These are phyloP conservation scores for Fusarium equiseti DNA, from an alignment of 2,329 filamentous ascomycete genomes.

Conservation along the genomic window DNA sequence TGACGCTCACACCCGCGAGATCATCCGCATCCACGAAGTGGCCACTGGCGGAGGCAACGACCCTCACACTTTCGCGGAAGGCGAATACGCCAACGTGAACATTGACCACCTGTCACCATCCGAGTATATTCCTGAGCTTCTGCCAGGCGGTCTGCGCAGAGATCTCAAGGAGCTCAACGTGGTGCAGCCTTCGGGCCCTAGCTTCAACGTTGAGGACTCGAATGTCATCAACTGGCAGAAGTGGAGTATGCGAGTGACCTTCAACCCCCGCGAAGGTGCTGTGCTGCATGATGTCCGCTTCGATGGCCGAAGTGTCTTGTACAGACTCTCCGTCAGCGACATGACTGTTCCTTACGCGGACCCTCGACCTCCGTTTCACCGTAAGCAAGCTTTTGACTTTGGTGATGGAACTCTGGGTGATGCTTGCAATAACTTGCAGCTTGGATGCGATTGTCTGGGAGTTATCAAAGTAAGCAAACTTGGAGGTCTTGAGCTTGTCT, in stretches of 20 bases:
- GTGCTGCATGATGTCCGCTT: slow-evolving; percentile 77
- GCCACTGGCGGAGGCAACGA: slow-evolving; percentile 52
- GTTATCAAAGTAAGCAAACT: slow-evolving; percentile 59
- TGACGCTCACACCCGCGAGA: slow-evolving; percentile 47
- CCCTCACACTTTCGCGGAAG: slow-evolving; percentile 27
- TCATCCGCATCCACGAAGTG: slow-evolving; percentile 52
- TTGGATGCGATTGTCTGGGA: slow-evolving; percentile 77
- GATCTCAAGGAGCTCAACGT: slow-evolving; percentile 71
- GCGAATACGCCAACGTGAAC: slow-evolving; percentile 45
- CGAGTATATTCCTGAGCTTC: slow-evolving; percentile 59
- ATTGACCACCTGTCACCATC: slow-evolving; percentile 45
- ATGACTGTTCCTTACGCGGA: slow-evolving; percentile 78
- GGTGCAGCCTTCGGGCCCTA: slow-evolving; percentile 54
- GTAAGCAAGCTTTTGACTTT: slow-evolving; percentile 78
- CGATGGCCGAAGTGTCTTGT: slow-evolving; percentile 72
- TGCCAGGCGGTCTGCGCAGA: slow-evolving; percentile 56
- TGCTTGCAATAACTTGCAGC: slow-evolving; percentile 73
- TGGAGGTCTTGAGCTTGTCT: fast-evolving
- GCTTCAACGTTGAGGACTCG: slow-evolving; percentile 57
- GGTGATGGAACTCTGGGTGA: slow-evolving; percentile 75
- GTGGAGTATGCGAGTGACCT: slow-evolving; percentile 76
- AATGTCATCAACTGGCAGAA: slow-evolving; percentile 69
- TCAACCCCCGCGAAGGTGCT: slow-evolving; percentile 77
- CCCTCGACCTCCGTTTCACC: slow-evolving; percentile 69
- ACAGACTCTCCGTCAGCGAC: slow-evolving; percentile 75